Evolutionary conservation across 176 grass and related monocot genomes (phyloP).

Genomic region (Oryza rufipogon): DNA sequence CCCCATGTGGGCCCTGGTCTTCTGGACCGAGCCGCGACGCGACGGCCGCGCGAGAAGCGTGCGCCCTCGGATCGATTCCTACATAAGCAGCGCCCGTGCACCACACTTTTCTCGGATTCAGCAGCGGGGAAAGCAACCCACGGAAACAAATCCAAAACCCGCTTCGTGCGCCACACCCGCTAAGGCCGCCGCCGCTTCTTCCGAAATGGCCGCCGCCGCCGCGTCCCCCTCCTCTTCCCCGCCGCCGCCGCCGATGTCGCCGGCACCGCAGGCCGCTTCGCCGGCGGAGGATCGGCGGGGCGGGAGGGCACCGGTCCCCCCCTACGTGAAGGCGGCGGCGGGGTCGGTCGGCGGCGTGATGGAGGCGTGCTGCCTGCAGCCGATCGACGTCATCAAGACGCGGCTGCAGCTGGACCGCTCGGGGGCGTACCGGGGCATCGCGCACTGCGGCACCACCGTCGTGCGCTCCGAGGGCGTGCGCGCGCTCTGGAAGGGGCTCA

Average conservation of each 20-base stretch:
- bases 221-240: not conserved
- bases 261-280: not conserved
- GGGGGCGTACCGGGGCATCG: slow-evolving; percentile 70
- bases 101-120: not conserved
- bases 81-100: not conserved
- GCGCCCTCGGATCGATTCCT: not conserved
- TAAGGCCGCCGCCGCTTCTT: not conserved
- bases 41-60: not conserved
- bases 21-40: not conserved
- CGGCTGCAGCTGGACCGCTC: slow-evolving; percentile 86
- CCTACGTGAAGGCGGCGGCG: slow-evolving; percentile 72
- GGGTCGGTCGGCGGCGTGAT: slow-evolving; percentile 86
- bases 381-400: slow-evolving; percentile 98
- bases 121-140: not conserved
- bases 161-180: not conserved
- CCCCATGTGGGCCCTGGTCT: too few species aligned
- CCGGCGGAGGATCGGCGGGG: slow-evolving; percentile 14
- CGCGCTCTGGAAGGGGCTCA: slow-evolving; percentile 97
- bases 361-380: slow-evolving; percentile 98
- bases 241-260: not conserved
- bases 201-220: not conserved
- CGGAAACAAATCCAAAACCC: not conserved
- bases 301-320: slow-evolving; percentile 46
- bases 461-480: slow-evolving; percentile 74
- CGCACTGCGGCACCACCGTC: slow-evolving; percentile 78